Percentiles rank a stretch among this genome's conserved stretches.
Evolutionary conservation across 2,329 filamentous ascomycete species (phyloP).

Genomic region (Beauveria asiatica): DNA sequence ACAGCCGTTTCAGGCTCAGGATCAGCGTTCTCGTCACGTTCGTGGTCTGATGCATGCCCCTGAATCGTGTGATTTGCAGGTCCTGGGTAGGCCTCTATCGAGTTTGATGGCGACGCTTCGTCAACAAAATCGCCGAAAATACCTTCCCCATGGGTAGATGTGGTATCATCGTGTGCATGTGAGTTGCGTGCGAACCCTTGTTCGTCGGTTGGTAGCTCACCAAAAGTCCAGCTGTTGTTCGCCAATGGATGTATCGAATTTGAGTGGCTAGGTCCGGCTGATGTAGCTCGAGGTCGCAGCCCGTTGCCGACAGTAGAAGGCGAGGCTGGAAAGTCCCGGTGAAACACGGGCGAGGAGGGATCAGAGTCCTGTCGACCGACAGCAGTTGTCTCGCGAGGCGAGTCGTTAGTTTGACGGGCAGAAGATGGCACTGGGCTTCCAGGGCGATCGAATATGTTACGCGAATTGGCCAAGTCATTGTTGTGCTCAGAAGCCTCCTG

Average conservation of each 20-base stretch:
- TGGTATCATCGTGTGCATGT: background rate
- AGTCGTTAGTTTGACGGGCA: no score
- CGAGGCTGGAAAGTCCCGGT: background rate
- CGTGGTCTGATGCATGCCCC: background rate
- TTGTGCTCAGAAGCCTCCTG: background rate
- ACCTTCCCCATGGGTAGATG: background rate
- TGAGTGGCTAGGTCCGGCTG: constrained; percentile 43
- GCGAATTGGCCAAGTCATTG: background rate
- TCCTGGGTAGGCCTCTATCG: background rate
- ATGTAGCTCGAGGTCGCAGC: constrained; percentile 43
- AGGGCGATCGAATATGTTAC: constrained; percentile 8
- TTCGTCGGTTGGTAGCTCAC: constrained; percentile 25
- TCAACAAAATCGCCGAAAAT: background rate
- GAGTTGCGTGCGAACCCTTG: background rate
- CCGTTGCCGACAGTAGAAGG: constrained; percentile 10
- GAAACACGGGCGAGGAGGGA: background rate
- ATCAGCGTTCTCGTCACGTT: background rate
- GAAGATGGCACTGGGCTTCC: constrained; percentile 4
- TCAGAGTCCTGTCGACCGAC: background rate
- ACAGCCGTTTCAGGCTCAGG: background rate
- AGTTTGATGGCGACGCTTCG: background rate
- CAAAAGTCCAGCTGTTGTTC: constrained; percentile 55
- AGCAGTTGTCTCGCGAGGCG: background rate
- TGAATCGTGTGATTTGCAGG: background rate
- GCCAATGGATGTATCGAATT: constrained; percentile 42